Base-by-base conservation (phyloP, 352 stramenopile genomes). In the Phytophthora parvispora region DNA sequence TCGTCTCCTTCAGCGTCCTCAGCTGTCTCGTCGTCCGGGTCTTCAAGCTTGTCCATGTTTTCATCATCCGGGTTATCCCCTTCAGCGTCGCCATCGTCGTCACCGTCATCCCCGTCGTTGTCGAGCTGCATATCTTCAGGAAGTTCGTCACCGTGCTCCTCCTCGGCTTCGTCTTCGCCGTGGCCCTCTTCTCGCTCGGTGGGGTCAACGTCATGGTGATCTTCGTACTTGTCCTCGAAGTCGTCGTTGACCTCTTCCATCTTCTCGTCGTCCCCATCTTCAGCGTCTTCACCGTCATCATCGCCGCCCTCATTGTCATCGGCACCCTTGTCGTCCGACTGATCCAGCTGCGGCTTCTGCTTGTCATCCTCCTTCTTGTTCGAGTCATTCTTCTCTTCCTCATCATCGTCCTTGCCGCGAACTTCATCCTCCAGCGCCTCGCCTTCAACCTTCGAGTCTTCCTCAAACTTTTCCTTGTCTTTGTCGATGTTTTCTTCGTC, bases 401-500 rank as follows among this genome's bases (percentile, higher is more conserved):
- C 84, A 62, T 92, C 93, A 87, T 93, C 90, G 31, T 97, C 89
- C 67, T 97, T 97, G 40, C 86, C 88, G 22, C 90, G 90, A 18
- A 97, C 92, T 68, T 98, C 92, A 64, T 97, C 90, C 47, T 97
- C 88, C 2, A 97, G 64, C 13, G 88, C 77, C 54, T 97, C 80
- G 28, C 87, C 81, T 55, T 95, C 79, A 24, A 95, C 81, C 55
- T 93, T 91, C 5, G 87, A 93, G 27, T 96, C 80, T 45, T 98
- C 91, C 64, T 97, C 89, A 62, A 97, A 96, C 63, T 99, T 98
- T 53, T 99, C 95, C 40, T 97, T 97, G 45, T 99, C 95, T 73
- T 99, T 95, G 83, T 99, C 97, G 53, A 99, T 97, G 20, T 95
- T 84, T n/a, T 98, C 88, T 24, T 98, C 89, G 34, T 98, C 87